A percentile compares a stretch with the other conserved stretches of the same genome.
phyloP scores from a whole-genome alignment of 106 monocot genomes.

The Allium cepa region DNA sequence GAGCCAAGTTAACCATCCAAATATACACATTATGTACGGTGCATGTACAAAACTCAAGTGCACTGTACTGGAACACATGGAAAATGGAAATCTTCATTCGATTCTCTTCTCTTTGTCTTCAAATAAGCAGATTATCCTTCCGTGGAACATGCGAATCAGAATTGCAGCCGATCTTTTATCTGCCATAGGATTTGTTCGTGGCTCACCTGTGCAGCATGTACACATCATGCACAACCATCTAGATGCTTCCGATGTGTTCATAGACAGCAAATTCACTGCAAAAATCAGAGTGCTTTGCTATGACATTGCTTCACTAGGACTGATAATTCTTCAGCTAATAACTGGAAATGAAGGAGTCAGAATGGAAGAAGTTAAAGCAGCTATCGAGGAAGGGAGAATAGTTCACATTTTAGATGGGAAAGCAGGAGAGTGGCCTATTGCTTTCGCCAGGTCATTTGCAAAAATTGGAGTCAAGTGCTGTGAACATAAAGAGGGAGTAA shows the following conservation, averaged over 20 bases:
- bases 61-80: conserved; percentile 10
- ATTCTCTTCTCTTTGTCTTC: not conserved
- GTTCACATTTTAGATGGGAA: not conserved
- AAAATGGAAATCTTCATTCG: not conserved
- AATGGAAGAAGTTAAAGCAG: not conserved
- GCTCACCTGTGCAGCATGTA: conserved; percentile 4
- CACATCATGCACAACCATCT: not conserved
- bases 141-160: not conserved
- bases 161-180: not conserved
- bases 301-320: not conserved
- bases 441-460: not conserved
- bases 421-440: conserved; percentile 4
- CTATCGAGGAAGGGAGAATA: not conserved
- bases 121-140: not conserved
- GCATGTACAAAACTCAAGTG: conserved; percentile 4
- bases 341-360: conserved; percentile 4
- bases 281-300: conserved; percentile 2
- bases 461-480: not conserved
- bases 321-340: not conserved
- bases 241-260: not conserved
- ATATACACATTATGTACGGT: conserved; percentile 3
- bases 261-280: not conserved
- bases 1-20: not conserved
- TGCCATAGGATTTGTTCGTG: conserved; percentile 1
- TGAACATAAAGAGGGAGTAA: not conserved